phyloP scores from a whole-genome alignment of 345 rosid genomes.

The Melaleuca quinquenervia region DNA sequence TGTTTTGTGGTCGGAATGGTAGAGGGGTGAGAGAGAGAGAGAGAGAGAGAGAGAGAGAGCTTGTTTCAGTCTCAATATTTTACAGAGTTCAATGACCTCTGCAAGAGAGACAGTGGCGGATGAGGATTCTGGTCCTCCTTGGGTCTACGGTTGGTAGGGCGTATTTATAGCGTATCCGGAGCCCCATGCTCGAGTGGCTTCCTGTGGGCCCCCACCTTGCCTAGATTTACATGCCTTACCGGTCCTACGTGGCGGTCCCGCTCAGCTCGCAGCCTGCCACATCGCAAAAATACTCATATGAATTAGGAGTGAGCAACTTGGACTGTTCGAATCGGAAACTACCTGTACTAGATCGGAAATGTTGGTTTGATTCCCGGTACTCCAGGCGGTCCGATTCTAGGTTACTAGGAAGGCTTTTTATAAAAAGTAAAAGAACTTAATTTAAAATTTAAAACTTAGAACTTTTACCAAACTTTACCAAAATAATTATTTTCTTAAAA shows the following conservation, averaged over 20 bases:
- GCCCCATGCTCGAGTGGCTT: not conserved
- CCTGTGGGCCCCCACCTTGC: not conserved
- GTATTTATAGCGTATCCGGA: not conserved
- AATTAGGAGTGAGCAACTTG: too few species aligned
- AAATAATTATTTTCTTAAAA: too few species aligned
- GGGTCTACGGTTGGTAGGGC: not conserved
- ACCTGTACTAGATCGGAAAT: too few species aligned
- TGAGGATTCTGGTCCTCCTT: not conserved
- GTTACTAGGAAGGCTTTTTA: too few species aligned
- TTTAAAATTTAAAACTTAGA: too few species aligned
- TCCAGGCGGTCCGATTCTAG: too few species aligned
- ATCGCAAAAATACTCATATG: not conserved
- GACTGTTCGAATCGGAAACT: too few species aligned
- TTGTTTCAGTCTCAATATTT: not conserved
- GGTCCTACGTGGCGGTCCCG: not conserved
- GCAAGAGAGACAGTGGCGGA: not conserved
- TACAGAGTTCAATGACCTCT: not conserved
- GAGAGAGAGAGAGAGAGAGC: not conserved
- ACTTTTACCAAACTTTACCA: too few species aligned
- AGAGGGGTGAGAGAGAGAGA: not conserved
- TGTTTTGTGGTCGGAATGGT: not conserved
- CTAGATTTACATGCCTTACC: not conserved
- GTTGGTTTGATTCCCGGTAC: too few species aligned
- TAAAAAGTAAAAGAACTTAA: too few species aligned
- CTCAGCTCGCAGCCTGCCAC: not conserved